Conservation (phyloP, 495 filamentous ascomycete species). For the Sporormia fimetaria region DNA sequence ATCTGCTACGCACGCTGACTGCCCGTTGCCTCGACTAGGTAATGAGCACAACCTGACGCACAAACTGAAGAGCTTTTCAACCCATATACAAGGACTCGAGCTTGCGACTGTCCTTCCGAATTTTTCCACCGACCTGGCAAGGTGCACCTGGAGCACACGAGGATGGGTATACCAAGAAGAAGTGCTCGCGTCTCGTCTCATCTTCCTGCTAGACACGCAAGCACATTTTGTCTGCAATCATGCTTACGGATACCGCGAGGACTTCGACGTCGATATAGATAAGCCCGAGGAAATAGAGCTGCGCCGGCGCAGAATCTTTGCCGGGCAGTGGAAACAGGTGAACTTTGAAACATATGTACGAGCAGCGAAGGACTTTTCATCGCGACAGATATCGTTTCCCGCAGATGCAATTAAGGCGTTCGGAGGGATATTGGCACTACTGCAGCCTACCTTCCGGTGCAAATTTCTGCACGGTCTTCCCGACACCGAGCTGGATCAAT, state of each 20-base stretch:
- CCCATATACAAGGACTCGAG: neutral
- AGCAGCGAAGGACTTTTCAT: neutral
- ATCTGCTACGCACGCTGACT: neutral
- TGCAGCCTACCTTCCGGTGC: neutral
- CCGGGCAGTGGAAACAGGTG: neutral
- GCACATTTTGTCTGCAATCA: slow-evolving; percentile 1
- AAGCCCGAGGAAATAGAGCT: neutral
- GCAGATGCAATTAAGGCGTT: slow-evolving; percentile 2
- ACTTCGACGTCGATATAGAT: too few relatives aligned
- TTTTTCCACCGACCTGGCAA: neutral
- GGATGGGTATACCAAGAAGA: slow-evolving; percentile 8
- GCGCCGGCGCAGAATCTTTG: neutral
- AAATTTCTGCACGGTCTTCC: slow-evolving; percentile 3
- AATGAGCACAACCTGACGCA: too few relatives aligned
- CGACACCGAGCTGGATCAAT: slow-evolving; percentile 2
- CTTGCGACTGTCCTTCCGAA: neutral
- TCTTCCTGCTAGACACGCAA: neutral
- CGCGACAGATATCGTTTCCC: neutral
- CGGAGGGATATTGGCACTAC: neutral
- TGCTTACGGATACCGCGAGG: too few relatives aligned
- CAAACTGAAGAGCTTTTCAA: neutral
- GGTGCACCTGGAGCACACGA: neutral
- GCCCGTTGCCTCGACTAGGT: neutral
- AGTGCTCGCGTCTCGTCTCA: neutral
- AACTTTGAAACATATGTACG: slow-evolving; percentile 2